Evolutionary conservation across 805 yeast species (phyloP).

Genomic region (Starmerella sp.): DNA sequence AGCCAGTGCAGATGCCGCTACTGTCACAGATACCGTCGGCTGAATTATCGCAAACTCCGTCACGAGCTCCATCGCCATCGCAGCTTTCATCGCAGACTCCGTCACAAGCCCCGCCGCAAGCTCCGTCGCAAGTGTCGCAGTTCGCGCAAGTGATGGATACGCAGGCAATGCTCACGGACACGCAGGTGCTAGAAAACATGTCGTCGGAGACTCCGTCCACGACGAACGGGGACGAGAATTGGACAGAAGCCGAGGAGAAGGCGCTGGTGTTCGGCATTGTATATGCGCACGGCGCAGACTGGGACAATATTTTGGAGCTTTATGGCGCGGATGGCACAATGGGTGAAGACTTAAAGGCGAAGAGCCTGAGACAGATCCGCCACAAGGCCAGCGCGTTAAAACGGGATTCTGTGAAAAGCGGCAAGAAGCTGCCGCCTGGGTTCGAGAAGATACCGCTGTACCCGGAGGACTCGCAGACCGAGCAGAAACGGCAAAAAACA

Average conservation of each 20-base stretch:
- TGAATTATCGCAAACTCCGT: too few species aligned
- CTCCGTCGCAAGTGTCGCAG: neutral
- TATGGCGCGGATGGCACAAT: neutral
- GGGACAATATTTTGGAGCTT: neutral
- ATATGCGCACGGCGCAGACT: neutral
- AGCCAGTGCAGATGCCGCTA: neutral
- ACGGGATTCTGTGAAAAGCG: neutral
- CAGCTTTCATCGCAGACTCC: neutral
- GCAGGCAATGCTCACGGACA: too few species aligned
- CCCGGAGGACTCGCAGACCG: neutral
- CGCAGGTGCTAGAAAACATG: neutral
- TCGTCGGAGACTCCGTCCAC: neutral
- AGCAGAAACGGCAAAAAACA: neutral
- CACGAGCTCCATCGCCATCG: neutral
- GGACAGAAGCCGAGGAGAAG: neutral
- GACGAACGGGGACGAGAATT: neutral
- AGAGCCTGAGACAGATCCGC: neutral
- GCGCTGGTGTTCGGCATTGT: neutral
- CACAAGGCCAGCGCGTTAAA: neutral
- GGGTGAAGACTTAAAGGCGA: neutral
- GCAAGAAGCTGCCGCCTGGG: neutral
- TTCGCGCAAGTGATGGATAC: neutral
- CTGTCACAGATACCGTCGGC: neutral
- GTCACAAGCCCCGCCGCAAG: neutral
- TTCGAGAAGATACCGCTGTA: neutral